Evolutionary conservation across 164 flowering plant genomes (phyloP), one percentile per base, ranked within the genome.

Genomic region (Paratinospora sagittata): DNA sequence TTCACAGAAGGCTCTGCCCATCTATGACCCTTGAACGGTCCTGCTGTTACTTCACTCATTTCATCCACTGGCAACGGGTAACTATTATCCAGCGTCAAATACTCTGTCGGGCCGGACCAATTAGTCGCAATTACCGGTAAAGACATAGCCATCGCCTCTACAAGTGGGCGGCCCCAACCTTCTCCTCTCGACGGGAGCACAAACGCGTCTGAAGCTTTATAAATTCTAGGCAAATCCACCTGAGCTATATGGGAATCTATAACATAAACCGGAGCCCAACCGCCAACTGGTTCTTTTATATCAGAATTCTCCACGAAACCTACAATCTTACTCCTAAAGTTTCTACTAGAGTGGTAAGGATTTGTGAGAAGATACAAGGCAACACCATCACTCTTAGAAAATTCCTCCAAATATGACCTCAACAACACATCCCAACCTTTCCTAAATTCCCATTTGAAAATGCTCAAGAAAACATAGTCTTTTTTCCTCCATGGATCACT

Each of bases 371-470:
- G 71, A 72, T 78, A 87, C 80, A 88, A 75, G 37, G 74, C 81
- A 49, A 89, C 90, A 66, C 76, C 78, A 82, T 91, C 91, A 65
- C 6, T 70, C 23, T 26, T 43, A 12, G 82, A 73, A 75, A 91
- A 91, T 70, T 91, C 97, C 68, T 78, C 72, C 82, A 89, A 79
- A 70, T 88, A 91, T 57, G 97, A 76, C 57, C 62, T 80, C 80
- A 91, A 77, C 79, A 91, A 66, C 41, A 89, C 83, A 85, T 89
- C 93, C 97, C 97, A 91, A 23, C 92, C 97, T 73, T 91, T 89
- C 78, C 93, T 86, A 34, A 78, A 82, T 78, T 91, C 93, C 93
- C 93, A 91, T 74, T 91, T 91, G 47, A 91, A 91, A 58, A 91
- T 71, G 77, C 92, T 91, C 81, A 91, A 77, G 76, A 87, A 89